Evolutionary conservation across 1,139 yeast genomes (phyloP), one percentile per base, ranked within the genome.

Genomic region (Debaryomyces coudertii): DNA sequence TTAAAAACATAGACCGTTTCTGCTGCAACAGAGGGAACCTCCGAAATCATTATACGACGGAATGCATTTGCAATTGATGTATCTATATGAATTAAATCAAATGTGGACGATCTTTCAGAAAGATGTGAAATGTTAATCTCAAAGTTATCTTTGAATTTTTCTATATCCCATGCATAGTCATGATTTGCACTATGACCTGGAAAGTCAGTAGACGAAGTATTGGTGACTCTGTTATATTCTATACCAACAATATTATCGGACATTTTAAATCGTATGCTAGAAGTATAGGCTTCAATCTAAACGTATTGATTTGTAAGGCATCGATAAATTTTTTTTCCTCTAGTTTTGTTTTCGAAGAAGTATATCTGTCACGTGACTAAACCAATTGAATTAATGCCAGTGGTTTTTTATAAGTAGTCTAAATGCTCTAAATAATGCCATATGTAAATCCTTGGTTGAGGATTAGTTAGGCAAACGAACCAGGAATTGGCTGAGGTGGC

Each of bases 11-110:
- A 92, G 25, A 93, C 90, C 51, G 87, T 82, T 66, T 93, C 99
- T 24, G 96, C 88, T 7, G 99, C 99, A 40, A 93, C 95, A 3
- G 95, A 80, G 15, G 99, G 99, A 28, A 93, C 96, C 65, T 93
- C 99, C 1, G 97, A 82, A 51, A 93, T 84, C 97, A 93, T 92
- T 56, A 93, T 88, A 63, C 99, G 87, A 63, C 99, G 87, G 71
- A 93, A 90, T 0, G 99, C 98, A 73, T 93, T 93, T 43, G 98
- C 93, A 47, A 93, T 76, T 11, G 98, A 88, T 2, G 98, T 88
- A 64, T 93, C 99, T 42, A 92, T 73, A 56, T 90, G 86, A 48
- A 88, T 72, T 53, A 95, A 75, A 65, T 93, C 99, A 59, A 93
- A 93, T 65, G 89, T 90, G 51, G 93, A 90, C 40, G 79, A 80